Percentiles rank a stretch among this genome's conserved stretches.
Conservation (phyloP, 305 asterid species). For the Fraxinus ornus region DNA sequence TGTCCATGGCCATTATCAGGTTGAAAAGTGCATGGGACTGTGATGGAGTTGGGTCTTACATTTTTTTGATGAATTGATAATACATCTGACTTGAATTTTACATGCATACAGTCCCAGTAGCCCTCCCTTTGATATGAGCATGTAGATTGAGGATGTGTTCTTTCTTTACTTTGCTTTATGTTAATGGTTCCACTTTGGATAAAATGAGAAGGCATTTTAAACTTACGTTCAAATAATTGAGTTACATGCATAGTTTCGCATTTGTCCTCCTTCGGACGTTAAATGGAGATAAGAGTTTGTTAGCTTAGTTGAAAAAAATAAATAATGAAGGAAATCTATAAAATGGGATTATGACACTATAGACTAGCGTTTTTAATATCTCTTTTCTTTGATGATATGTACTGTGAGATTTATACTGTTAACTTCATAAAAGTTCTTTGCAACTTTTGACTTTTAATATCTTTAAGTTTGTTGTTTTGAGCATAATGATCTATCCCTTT, state of each 20-base stretch:
- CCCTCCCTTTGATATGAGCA: background rate
- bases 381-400: slow-evolving; percentile 9
- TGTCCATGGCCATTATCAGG: background rate
- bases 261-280: background rate
- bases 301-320: background rate
- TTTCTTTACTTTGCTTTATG: slow-evolving; percentile 11
- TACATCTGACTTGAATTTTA: background rate
- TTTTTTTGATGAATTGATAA: background rate
- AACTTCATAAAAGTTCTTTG: background rate
- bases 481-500: background rate
- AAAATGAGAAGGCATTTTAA: background rate
- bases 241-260: background rate
- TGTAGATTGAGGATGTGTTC: background rate
- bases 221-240: slow-evolving; percentile 5
- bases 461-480: background rate
- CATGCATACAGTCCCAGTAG: background rate
- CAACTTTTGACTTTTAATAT: background rate
- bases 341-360: background rate
- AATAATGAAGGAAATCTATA: background rate
- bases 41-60: background rate
- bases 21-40: background rate
- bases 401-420: background rate
- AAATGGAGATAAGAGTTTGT: background rate
- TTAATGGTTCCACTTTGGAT: background rate
- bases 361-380: background rate